phyloP scores from a whole-genome alignment of 2,329 filamentous ascomycete genomes.

The Bisporella sp. region DNA sequence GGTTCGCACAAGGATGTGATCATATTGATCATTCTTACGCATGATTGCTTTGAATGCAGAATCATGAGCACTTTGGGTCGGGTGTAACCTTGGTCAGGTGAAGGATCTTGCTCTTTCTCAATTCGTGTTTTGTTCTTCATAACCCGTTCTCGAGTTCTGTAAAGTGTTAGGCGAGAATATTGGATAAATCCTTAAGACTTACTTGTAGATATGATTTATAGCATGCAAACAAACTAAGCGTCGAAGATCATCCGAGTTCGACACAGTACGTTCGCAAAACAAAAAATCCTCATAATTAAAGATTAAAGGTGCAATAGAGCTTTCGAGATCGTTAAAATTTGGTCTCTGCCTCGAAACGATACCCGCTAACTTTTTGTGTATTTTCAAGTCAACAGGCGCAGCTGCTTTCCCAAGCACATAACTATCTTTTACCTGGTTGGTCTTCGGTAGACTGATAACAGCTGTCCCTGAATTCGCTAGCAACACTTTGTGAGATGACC shows the following conservation, averaged over 20 bases:
- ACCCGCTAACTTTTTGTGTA: constrained; percentile 65
- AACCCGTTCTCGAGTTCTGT: constrained; percentile 75
- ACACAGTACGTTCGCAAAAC: constrained; percentile 62
- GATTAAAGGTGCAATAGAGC: constrained; percentile 60
- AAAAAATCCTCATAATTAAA: constrained; percentile 81
- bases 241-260: constrained; percentile 63
- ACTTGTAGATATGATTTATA: constrained; percentile 89
- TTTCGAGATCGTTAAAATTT: constrained; percentile 54
- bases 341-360: constrained; percentile 45
- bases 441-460: constrained; percentile 39
- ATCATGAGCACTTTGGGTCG: constrained; percentile 89
- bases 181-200: constrained; percentile 21
- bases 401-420: constrained; percentile 12
- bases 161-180: constrained; percentile 8
- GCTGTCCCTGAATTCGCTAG: constrained; percentile 40
- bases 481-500: constrained; percentile 38
- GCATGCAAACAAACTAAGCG: constrained; percentile 74
- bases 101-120: constrained; percentile 54
- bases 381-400: constrained; percentile 42
- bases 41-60: constrained; percentile 81
- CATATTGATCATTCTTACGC: constrained; percentile 67
- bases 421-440: constrained; percentile 26
- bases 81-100: constrained; percentile 90
- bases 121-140: constrained; percentile 87
- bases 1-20: constrained; percentile 71